phyloP scores from a whole-genome alignment of 345 rosid genomes.

The Bruguiera sexangula region DNA sequence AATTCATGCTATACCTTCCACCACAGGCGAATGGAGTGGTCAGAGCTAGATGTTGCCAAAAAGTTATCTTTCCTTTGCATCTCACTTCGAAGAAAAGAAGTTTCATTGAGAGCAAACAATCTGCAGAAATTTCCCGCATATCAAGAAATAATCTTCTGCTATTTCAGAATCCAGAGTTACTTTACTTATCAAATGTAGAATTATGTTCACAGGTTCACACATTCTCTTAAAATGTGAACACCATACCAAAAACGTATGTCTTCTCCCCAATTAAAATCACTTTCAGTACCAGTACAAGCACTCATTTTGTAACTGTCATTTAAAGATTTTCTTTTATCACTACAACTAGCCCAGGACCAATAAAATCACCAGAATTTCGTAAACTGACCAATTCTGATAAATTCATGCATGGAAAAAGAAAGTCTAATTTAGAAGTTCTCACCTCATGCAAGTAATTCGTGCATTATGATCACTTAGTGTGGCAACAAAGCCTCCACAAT shows the following conservation, averaged over 20 bases:
- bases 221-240: too few species aligned
- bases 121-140: slow-evolving; percentile 31
- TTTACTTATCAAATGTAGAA: too few species aligned
- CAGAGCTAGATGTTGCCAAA: slow-evolving; percentile 57
- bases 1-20: slow-evolving; percentile 53
- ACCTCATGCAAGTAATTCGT: slow-evolving; percentile 71
- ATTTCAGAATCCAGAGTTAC: too few species aligned
- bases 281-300: too few species aligned
- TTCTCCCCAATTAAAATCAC: too few species aligned
- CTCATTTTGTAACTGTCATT: too few species aligned
- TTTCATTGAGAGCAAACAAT: slow-evolving; percentile 43
- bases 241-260: too few species aligned
- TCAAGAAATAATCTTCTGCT: slow-evolving; percentile 2
- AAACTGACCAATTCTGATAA: background rate
- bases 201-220: too few species aligned
- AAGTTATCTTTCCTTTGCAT: slow-evolving; percentile 41
- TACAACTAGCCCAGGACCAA: too few species aligned
- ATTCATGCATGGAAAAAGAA: background rate
- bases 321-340: too few species aligned
- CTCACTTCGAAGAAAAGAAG: slow-evolving; percentile 38
- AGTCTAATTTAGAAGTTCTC: slow-evolving; percentile 12
- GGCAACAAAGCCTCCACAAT: slow-evolving; percentile 17
- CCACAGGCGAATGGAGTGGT: slow-evolving; percentile 63
- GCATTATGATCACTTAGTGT: slow-evolving; percentile 46
- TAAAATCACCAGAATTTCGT: too few species aligned